Evolutionary conservation across 2,329 filamentous ascomycete genomes (phyloP), one percentile per base, ranked within the genome.

Genomic region (Metarhizium rileyi): DNA sequence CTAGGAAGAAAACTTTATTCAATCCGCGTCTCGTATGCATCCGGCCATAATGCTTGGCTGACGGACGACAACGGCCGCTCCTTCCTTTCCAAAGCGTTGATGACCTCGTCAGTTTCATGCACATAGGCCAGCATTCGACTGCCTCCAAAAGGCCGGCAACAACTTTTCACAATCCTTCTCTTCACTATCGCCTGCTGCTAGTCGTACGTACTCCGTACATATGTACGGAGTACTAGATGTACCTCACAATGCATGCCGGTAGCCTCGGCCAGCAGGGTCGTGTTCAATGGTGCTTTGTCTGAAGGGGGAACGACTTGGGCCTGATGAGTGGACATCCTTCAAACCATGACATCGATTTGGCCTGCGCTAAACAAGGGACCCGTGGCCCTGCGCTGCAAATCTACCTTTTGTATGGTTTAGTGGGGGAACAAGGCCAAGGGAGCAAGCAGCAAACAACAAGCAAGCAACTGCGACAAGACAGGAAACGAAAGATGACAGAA

Each of bases 291-390:
- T 47, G 42, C 42, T n/a, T n/a, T 44, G 41, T 22, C 30, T 36
- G 33, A 40, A 52, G 42, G 53, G 52, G 48, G 53, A 23, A 26
- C 46, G 51, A 27, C 42, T 45, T 27, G 47, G 45, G 52, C 46
- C 42, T 48, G 49, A 36, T 57, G 55, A 66, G 66, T 65, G 62
- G 62, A 49, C 54, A 49, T 50, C 47, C 10, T 45, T 45, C 47
- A 57, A 44, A 48, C 51, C 50, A 53, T 60, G 56, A 59, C 59
- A 64, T 65, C 61, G 59, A 61, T 48, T 58, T 52, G 54, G 51
- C 52, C 53, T 56, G 53, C 61, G 61, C 63, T 65, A 49, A 48
- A 28, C 27, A 36, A 28, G 46, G 50, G 42, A 48, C 36, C 28
- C 46, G 33, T 48, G 46, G 46, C 26, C 35, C 18, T 12, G 35